Evolutionary conservation across 139 green algal species (phyloP).

Genomic region (Gonium pectorale): DNA sequence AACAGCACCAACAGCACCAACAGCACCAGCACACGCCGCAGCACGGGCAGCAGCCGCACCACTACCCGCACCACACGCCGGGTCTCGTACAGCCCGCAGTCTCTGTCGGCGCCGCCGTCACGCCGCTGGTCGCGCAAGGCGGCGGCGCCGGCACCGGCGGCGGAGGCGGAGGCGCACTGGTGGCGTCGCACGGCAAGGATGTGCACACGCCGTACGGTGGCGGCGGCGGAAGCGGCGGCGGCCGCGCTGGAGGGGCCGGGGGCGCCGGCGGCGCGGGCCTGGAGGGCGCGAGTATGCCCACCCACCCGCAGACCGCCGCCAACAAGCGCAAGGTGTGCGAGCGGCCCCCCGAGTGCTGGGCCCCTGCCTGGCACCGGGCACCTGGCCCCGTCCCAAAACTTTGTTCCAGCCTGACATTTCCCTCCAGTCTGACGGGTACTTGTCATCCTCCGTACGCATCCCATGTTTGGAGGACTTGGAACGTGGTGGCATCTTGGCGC

Average conservation of each 20-base stretch:
- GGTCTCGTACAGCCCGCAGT: neutral
- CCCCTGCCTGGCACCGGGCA: too few species aligned
- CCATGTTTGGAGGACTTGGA: too few species aligned
- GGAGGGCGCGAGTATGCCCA: neutral
- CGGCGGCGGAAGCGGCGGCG: neutral
- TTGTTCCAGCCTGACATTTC: too few species aligned
- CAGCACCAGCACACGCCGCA: neutral
- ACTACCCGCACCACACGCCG: neutral
- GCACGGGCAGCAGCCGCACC: neutral
- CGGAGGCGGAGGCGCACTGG: too few species aligned
- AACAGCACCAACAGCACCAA: constrained; percentile 4
- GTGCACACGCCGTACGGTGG: neutral
- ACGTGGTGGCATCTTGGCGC: too few species aligned
- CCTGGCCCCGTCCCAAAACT: too few species aligned
- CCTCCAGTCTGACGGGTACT: too few species aligned
- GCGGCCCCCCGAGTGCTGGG: too few species aligned
- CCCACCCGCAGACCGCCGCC: neutral
- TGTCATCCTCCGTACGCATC: too few species aligned
- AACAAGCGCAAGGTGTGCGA: constrained; percentile 21
- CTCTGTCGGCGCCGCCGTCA: neutral
- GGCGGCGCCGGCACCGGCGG: neutral
- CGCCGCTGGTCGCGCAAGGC: neutral
- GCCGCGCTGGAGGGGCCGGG: neutral
- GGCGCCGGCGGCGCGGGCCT: neutral
- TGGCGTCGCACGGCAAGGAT: too few species aligned